A percentile compares a stretch with the other conserved stretches of the same genome.
phyloP scores from a whole-genome alignment of 2,329 filamentous ascomycete genomes.

The Dothideomycetes sp. region DNA sequence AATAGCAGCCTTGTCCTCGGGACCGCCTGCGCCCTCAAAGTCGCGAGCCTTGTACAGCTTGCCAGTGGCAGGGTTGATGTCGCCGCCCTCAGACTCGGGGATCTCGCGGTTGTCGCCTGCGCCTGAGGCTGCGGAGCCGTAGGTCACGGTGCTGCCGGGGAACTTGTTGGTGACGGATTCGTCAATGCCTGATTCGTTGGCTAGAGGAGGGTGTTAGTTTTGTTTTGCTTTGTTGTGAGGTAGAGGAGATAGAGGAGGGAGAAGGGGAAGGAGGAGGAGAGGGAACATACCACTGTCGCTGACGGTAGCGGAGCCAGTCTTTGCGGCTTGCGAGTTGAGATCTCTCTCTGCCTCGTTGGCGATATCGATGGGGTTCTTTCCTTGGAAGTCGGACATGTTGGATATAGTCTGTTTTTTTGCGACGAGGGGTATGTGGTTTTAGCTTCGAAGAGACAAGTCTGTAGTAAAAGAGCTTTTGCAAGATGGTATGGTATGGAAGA shows the following conservation, averaged over 20 bases:
- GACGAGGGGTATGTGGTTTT: too few species aligned
- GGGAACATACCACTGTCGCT: conserved; percentile 28
- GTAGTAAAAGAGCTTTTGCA: too few species aligned
- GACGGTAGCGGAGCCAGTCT: conserved; percentile 22
- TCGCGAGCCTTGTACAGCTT: conserved; percentile 30
- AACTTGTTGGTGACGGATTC: conserved; percentile 29
- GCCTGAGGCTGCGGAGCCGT: conserved; percentile 33
- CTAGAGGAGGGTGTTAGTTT: conserved; percentile 16
- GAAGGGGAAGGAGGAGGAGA: background rate
- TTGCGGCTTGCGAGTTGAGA: conserved; percentile 32
- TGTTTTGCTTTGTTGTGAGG: conserved; percentile 27
- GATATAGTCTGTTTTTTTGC: too few species aligned
- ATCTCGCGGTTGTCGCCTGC: conserved; percentile 37
- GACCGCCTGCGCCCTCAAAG: conserved; percentile 38
- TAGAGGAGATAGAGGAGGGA: conserved; percentile 12
- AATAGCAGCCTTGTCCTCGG: conserved; percentile 31
- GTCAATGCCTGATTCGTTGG: conserved; percentile 37
- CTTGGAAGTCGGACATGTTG: conserved; percentile 33
- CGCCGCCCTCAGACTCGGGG: conserved; percentile 34
- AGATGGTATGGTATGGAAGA: too few species aligned
- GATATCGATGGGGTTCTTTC: conserved; percentile 30
- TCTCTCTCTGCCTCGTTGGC: conserved; percentile 38
- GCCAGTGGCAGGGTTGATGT: conserved; percentile 28
- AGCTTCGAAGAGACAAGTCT: too few species aligned
- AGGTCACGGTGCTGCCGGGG: conserved; percentile 31